A percentile compares a stretch with the other conserved stretches of the same genome.
These are phyloP conservation scores for Mucor plumbeus DNA, from an alignment of 371 early-diverging fungal species.

Conservation along the genomic window DNA sequence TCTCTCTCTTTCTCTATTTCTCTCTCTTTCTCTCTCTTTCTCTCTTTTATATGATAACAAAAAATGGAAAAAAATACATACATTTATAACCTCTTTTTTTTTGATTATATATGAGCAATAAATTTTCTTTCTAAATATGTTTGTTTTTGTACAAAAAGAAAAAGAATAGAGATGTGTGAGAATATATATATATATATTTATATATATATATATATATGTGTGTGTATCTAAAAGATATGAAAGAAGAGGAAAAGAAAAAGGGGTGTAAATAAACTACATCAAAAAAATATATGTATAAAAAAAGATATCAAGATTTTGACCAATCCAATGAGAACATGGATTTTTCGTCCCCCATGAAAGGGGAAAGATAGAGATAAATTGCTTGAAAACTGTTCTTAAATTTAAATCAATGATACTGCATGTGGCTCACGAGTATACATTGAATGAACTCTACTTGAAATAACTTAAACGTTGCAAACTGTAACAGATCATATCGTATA, in stretches of 20 bases:
- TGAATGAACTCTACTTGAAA: too few relatives aligned
- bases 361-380: neutral
- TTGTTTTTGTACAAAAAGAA: neutral
- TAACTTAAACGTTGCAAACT: too few relatives aligned
- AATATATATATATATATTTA: too few relatives aligned
- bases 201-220: too few relatives aligned
- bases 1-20: neutral
- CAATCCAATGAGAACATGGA: neutral
- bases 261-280: neutral
- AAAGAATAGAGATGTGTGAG: neutral
- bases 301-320: neutral
- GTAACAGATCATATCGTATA: too few relatives aligned
- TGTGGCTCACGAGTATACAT: too few relatives aligned
- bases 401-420: neutral
- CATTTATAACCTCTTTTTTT: neutral
- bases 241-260: neutral
- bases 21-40: too few relatives aligned
- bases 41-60: neutral
- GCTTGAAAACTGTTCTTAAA: neutral
- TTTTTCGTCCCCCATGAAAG: neutral
- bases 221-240: too few relatives aligned
- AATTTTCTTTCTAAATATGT: neutral
- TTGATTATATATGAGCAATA: neutral
- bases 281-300: neutral
- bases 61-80: neutral